Evolutionary conservation across 2,329 filamentous ascomycete genomes (phyloP), one percentile per base, ranked within the genome.

Genomic region (Tolypocladium guangdongense): DNA sequence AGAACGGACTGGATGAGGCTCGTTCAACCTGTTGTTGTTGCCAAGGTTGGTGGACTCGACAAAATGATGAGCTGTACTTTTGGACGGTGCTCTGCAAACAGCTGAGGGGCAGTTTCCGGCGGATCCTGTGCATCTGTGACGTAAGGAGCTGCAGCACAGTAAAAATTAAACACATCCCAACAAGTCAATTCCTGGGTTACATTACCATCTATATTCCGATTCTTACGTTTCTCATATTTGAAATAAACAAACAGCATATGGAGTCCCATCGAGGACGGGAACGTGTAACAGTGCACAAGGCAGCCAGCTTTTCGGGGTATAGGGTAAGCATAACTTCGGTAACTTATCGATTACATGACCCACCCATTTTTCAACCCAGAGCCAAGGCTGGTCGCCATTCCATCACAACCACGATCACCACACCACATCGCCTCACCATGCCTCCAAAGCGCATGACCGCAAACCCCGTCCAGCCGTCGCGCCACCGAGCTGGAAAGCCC

Each of bases 391-490:
- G 24, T n/a, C 43, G 16, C 11, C 18, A 6, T 32, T 32, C 43
- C 18, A n/a, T 32, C 43, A 11, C 18, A 46, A 46, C 27, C 43
- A 46, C 24, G 16, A 30, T 30, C 43, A 46, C 30, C 24, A 20
- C 38, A 20, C 6, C 38, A 4, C 36, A 24, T 38, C 41, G 38
- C 10, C 27, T 37, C 54, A 54, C 51, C 55, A 82, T 81, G 78
- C 84, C 87, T 57, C 82, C 85, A 14, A 90, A 88, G 68, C 87
- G 88, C 64, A 96, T 97, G 88, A 97, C 92, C 58, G 90, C 91
- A 57, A 96, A 96, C 65, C 90, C 89, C 4, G 73, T 86, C 55
- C 84, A 84, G 67, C 88, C 90, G 27, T 82, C 84, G 60, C 87
- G 93, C 54, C 87, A 96, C 64, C 84, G 90, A 55, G 86, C 92